Evolutionary conservation across 257 asterid genomes (phyloP).

Genomic region (Fraxinus pennsylvanica): DNA sequence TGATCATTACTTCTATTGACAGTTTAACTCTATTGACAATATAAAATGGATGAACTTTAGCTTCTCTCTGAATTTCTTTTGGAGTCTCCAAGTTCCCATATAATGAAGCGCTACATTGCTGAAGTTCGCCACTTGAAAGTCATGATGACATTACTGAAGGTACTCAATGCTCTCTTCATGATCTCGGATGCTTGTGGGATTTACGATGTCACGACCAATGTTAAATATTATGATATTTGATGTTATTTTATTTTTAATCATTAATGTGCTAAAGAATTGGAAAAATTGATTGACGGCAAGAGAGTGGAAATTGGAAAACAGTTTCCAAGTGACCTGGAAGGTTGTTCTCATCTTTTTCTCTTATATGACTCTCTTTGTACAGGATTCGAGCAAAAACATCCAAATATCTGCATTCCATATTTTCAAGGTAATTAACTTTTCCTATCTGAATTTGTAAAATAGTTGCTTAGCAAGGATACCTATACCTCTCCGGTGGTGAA

Average conservation of each 20-base stretch:
- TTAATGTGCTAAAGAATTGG: constrained; percentile 4
- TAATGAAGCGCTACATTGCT: constrained; percentile 87
- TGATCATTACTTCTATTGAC: constrained; percentile 26
- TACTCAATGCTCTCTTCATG: constrained; percentile 36
- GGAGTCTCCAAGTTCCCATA: constrained; percentile 86
- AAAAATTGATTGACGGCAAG: constrained; percentile 13
- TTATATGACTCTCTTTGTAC: constrained; percentile 28
- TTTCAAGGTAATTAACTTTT: constrained; percentile 68
- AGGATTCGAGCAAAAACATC: constrained; percentile 97
- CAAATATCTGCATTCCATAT: constrained; percentile 94
- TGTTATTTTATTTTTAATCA: constrained; percentile 19
- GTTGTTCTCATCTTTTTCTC: constrained; percentile 23
- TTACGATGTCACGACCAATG: constrained; percentile 20
- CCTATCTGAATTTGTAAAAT: background rate
- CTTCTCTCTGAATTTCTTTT: constrained; percentile 92
- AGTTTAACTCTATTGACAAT: constrained; percentile 26
- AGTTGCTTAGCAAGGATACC: constrained; percentile 11
- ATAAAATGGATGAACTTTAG: constrained; percentile 46
- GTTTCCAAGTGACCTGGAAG: constrained; percentile 8
- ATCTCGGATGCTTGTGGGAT: constrained; percentile 15
- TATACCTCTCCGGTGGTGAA: constrained; percentile 2
- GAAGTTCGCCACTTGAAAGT: constrained; percentile 85
- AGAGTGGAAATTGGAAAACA: constrained; percentile 5
- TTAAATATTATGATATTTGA: background rate
- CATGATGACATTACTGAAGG: constrained; percentile 94